Conservation (phyloP, 2,329 filamentous ascomycete species). For the Calonectria pseudoturangicola region DNA sequence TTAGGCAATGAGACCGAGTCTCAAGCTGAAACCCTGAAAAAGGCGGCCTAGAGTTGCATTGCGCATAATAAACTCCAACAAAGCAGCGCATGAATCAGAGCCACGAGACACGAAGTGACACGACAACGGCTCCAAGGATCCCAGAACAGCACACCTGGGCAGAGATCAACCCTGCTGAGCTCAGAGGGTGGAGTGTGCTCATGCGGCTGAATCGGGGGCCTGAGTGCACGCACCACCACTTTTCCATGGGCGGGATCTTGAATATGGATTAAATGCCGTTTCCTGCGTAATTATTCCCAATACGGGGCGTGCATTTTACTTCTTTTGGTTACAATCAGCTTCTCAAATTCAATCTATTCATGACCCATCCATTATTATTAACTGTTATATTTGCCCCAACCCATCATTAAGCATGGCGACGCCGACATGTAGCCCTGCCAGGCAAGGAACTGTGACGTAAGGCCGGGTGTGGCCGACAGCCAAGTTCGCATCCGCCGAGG, state of each 20-base stretch:
- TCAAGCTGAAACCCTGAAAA: constrained; percentile 32
- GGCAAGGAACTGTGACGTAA: constrained; percentile 36
- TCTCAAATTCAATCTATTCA: neutral
- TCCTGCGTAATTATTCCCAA: neutral
- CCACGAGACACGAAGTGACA: constrained; percentile 37
- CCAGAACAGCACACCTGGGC: neutral
- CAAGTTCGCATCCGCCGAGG: constrained; percentile 30
- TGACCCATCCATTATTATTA: neutral
- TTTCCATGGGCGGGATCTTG: constrained; percentile 18
- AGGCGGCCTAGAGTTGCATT: constrained; percentile 29
- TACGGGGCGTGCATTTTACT: neutral
- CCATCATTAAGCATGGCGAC: neutral
- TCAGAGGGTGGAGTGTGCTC: constrained; percentile 1
- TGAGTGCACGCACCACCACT: constrained; percentile 8
- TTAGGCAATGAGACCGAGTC: neutral
- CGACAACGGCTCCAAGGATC: constrained; percentile 20
- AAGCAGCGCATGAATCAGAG: constrained; percentile 36
- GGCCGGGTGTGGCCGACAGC: constrained; percentile 33
- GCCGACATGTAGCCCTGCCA: neutral
- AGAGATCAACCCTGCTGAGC: constrained; percentile 20
- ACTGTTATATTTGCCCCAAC: neutral
- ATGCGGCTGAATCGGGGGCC: constrained; percentile 24
- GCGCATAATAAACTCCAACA: constrained; percentile 35
- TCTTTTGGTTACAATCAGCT: neutral
- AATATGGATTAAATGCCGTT: neutral